Conservation (phyloP, 805 yeast genomes). For the Nakazawaea ambrosiae region DNA sequence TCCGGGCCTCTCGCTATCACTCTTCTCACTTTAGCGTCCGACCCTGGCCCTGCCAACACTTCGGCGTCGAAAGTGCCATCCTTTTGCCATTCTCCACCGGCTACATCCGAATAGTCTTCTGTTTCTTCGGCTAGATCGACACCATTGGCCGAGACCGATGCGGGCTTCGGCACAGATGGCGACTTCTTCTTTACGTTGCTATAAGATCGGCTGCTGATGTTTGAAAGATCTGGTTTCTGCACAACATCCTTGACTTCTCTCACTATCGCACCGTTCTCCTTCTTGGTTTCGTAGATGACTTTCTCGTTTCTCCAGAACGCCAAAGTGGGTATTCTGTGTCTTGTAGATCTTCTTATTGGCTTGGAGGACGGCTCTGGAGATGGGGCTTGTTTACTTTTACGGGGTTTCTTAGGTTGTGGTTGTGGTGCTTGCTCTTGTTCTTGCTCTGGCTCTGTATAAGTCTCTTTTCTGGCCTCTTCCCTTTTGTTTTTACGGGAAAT, state of each 20-base stretch:
- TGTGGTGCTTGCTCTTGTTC: neutral
- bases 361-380: constrained; percentile 2
- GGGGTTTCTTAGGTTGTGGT: constrained; percentile 6
- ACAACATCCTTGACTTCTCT: constrained; percentile 55
- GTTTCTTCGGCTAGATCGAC: neutral
- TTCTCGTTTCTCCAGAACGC: constrained; percentile 84
- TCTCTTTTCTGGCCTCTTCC: neutral
- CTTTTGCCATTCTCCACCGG: constrained; percentile 40
- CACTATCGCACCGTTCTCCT: constrained; percentile 41
- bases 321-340: constrained; percentile 63
- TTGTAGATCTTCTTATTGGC: constrained; percentile 54
- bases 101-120: neutral
- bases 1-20: constrained; percentile 63
- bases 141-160: neutral
- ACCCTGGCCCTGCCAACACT: constrained; percentile 46
- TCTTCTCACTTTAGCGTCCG: constrained; percentile 34
- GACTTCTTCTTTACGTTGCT: neutral
- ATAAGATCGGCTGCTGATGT: neutral
- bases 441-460: neutral
- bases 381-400: neutral
- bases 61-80: constrained; percentile 33
- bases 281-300: constrained; percentile 45
- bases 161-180: neutral
- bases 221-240: constrained; percentile 32
- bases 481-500: no score